Evolutionary conservation across 2,329 filamentous ascomycete genomes (phyloP).

Genomic region (Penicillium sp.): DNA sequence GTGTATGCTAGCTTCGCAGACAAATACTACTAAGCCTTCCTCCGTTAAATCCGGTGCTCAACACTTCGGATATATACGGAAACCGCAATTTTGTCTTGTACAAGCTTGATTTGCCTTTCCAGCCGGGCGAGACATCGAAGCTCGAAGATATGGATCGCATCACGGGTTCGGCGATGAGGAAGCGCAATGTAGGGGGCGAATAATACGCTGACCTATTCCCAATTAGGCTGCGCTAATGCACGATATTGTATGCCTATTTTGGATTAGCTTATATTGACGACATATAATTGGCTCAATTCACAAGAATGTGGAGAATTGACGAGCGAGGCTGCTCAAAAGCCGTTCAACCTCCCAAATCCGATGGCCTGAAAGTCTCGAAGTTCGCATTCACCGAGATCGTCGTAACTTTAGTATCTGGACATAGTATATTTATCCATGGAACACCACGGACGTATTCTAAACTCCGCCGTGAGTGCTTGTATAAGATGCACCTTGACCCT

Average conservation of each 20-base stretch:
- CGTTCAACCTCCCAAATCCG: too few relatives aligned
- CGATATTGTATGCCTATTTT: conserved; percentile 4
- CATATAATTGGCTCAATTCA: too few relatives aligned
- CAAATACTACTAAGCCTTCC: too few relatives aligned
- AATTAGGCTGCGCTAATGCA: conserved; percentile 3
- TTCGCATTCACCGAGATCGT: not conserved
- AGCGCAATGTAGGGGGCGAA: not conserved
- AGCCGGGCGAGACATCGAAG: too few relatives aligned
- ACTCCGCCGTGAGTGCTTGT: not conserved
- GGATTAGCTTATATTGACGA: not conserved
- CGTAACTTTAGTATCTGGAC: not conserved
- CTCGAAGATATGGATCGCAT: too few relatives aligned
- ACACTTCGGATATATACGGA: too few relatives aligned
- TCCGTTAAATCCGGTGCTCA: too few relatives aligned
- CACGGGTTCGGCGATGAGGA: too few relatives aligned
- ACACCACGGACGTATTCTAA: not conserved
- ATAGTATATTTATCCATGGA: not conserved
- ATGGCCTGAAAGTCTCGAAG: not conserved
- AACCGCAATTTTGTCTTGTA: too few relatives aligned
- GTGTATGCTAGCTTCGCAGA: too few relatives aligned
- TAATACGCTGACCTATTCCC: not conserved
- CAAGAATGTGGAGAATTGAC: not conserved
- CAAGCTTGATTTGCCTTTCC: too few relatives aligned
- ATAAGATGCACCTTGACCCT: not conserved
- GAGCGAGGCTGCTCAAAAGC: too few relatives aligned